Evolutionary conservation across 768 basidiomycete species (phyloP).

Genomic region (Lyophyllum decastes): DNA sequence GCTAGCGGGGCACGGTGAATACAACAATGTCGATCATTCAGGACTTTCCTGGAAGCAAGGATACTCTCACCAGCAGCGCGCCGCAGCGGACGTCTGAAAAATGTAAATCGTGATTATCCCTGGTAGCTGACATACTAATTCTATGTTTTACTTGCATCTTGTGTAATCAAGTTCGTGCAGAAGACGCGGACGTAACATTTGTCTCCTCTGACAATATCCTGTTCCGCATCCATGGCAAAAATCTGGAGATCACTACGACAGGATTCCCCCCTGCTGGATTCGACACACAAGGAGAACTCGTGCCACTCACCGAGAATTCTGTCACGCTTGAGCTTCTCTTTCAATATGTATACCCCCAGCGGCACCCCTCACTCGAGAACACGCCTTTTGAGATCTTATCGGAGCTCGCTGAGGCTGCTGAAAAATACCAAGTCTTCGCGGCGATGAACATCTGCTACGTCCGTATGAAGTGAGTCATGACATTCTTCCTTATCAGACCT

Average conservation of each 20-base stretch:
- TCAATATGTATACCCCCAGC: slow-evolving; percentile 7
- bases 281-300: background rate
- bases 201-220: background rate
- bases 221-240: slow-evolving; percentile 5
- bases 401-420: slow-evolving; percentile 3
- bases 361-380: background rate
- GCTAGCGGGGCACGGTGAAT: no score
- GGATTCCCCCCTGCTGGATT: background rate
- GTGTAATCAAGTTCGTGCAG: background rate
- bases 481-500: background rate
- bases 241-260: slow-evolving; percentile 3
- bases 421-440: slow-evolving; percentile 12
- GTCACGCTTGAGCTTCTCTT: slow-evolving; percentile 12
- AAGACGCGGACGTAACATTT: slow-evolving; percentile 7
- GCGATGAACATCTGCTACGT: slow-evolving; percentile 6
- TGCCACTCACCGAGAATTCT: slow-evolving; percentile 1
- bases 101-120: background rate
- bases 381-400: background rate
- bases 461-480: background rate
- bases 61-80: background rate
- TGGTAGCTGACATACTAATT: no score
- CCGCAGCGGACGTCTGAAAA: background rate
- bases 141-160: background rate
- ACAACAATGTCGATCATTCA: no score
- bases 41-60: no score